Evolutionary conservation across 1,284 basidiomycete genomes (phyloP), one percentile per base, ranked within the genome.

Genomic region (Trametes pubescens): DNA sequence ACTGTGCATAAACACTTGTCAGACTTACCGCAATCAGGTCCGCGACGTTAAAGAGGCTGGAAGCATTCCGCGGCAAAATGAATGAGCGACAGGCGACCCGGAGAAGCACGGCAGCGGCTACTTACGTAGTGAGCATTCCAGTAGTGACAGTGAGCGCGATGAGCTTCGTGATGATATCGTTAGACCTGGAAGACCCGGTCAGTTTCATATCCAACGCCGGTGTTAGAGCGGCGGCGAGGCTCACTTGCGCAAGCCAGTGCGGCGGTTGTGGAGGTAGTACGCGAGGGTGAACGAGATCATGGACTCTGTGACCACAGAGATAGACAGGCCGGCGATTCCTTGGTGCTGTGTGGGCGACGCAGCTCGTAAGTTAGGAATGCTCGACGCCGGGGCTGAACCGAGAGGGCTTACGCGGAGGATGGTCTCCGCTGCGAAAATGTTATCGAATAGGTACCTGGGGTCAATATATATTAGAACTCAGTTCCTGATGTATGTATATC

Each of bases 131-230:
- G 37, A 63, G 61, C 43, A 63, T 35, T 7, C 57, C 61, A 1
- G 61, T 63, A 2, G 56, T 54, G 18, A 63, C 29, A 0, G 56
- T 49, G 51, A 63, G 43, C 9, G 47, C 26, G 13, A 63, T 58
- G 24, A 63, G 51, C 46, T 63, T 63, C 13, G 61, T 58, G 51
- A 63, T 54, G 52, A 54, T 54, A 22, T 54, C 52, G 9, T 54
- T 54, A 5, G 52, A 54, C 52, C 52, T 54, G 8, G 22, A 29
- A 10, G 13, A 8, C 9, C 10, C 44, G 10, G 44, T 24, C 8
- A 22, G 22, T 8, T 2, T 21, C 49, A 35, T 5, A 14, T 18
- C 32, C 29, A 8, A 1, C 13, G 16, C 37, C 10, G 37, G 14
- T 3, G 14, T 2, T 13, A 6, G 37, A 3, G 37, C 10, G 37